Evolutionary conservation across 2,329 filamentous ascomycete genomes (phyloP), one percentile per base, ranked within the genome.

Genomic region (Thermothelomyces thermophilus): DNA sequence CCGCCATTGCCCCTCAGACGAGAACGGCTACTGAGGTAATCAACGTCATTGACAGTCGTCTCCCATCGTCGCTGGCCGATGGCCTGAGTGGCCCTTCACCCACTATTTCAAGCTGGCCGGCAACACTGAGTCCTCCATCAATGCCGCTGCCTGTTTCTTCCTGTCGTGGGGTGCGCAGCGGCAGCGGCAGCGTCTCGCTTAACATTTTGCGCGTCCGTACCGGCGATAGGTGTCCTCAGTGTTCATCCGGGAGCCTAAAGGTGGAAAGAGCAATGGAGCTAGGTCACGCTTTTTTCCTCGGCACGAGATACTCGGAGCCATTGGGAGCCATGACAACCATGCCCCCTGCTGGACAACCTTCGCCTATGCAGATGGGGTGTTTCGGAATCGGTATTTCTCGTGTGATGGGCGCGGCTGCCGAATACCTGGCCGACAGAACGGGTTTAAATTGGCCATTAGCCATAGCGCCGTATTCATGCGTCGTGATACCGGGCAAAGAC

Each of bases 301-400:
- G 91, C 10, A 90, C 87, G 1, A 81, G 90, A 26, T 98, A 98
- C 70, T 90, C 86, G 20, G 73, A 79, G 17, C 84, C 89, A 0
- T 74, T 98, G 0, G 71, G 76, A 7, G 86, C 87, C 1, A 73
- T 68, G 1, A 77, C 93, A 2, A 70, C 72, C 13, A 58, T 73
- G 3, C 54, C 60, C 2, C 34, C 54, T 2, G 19, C 44, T 13
- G 42, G 20, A 1, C 47, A 53, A 20, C 47, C 53, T 5, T 73
- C 81, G 0, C 74, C 82, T 0, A 76, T 95, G 62, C 82, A 95
- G 57, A 98, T 98, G 93, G 93, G 93, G 48, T 98, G 93, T 65
- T 89, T 96, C 63, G 93, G 93, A 1, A 94, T 98, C 54, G 93
- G 93, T 1, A 82, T 98, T 16, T 95, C 90, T 5, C 84, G 93